Conservation (phyloP, 2,329 filamentous ascomycete species). For the Alternaria longipes region DNA sequence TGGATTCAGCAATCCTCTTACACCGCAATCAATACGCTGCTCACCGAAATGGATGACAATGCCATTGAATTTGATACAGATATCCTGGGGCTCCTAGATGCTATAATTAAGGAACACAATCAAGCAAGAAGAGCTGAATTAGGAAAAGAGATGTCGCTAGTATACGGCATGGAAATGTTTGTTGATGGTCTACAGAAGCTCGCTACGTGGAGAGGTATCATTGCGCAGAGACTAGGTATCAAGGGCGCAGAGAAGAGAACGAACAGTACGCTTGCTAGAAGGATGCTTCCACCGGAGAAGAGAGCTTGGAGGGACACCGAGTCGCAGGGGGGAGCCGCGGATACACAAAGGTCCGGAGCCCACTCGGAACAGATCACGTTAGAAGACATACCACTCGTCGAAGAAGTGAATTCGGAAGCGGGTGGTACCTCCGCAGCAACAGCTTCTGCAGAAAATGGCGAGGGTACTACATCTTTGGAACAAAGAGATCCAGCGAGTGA, state of each 20-base stretch:
- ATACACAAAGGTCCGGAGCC: neutral
- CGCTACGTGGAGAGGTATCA: slow-evolving; percentile 39
- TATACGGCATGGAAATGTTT: slow-evolving; percentile 51
- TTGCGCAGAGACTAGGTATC: slow-evolving; percentile 42
- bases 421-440: neutral
- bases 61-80: slow-evolving; percentile 66
- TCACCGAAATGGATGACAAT: slow-evolving; percentile 72
- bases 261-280: neutral
- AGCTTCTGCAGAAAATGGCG: neutral
- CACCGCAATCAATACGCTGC: slow-evolving; percentile 61
- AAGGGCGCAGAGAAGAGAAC: slow-evolving; percentile 7
- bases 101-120: slow-evolving; percentile 42
- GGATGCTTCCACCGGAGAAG: neutral
- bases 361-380: neutral
- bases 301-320: neutral
- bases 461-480: neutral
- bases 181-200: slow-evolving; percentile 42
- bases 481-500: neutral
- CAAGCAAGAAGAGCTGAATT: slow-evolving; percentile 34
- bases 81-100: slow-evolving; percentile 55
- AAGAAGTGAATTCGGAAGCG: neutral
- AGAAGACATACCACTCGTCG: neutral
- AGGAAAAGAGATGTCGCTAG: slow-evolving; percentile 38
- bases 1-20: slow-evolving; percentile 71
- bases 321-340: neutral